Conservation (phyloP, 2,329 filamentous ascomycete genomes). For the Arthrinium phaeospermum region DNA sequence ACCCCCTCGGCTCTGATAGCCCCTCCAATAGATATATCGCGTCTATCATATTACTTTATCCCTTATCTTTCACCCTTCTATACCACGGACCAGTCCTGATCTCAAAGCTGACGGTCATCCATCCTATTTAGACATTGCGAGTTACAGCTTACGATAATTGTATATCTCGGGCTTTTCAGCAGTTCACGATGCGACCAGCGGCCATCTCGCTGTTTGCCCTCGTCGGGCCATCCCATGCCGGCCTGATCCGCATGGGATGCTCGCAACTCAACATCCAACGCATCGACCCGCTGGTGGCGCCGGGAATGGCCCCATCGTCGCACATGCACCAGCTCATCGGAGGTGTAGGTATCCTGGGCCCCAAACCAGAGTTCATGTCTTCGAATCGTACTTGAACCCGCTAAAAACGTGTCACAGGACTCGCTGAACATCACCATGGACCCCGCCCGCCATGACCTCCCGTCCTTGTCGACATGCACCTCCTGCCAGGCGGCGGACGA, state of each 20-base stretch:
- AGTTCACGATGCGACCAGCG: background rate
- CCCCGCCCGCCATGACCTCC: constrained; percentile 33
- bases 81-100: too few relatives aligned
- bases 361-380: background rate
- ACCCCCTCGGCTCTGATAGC: background rate
- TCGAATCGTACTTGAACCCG: too few relatives aligned
- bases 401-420: constrained; percentile 24
- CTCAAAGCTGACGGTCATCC: too few relatives aligned
- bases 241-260: background rate
- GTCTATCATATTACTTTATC: background rate
- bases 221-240: background rate
- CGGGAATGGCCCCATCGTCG: constrained; percentile 13
- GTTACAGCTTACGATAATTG: background rate
- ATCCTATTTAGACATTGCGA: background rate
- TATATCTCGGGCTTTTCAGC: background rate
- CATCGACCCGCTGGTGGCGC: constrained; percentile 21
- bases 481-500: constrained; percentile 42
- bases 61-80: background rate
- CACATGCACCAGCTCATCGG: constrained; percentile 19
- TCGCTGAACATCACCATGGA: constrained; percentile 35
- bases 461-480: constrained; percentile 34
- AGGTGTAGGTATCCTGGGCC: background rate
- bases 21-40: background rate
- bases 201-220: background rate
- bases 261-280: constrained; percentile 19